Conservation (phyloP, 1,284 basidiomycete genomes). For the Golubevia pallescens region DNA sequence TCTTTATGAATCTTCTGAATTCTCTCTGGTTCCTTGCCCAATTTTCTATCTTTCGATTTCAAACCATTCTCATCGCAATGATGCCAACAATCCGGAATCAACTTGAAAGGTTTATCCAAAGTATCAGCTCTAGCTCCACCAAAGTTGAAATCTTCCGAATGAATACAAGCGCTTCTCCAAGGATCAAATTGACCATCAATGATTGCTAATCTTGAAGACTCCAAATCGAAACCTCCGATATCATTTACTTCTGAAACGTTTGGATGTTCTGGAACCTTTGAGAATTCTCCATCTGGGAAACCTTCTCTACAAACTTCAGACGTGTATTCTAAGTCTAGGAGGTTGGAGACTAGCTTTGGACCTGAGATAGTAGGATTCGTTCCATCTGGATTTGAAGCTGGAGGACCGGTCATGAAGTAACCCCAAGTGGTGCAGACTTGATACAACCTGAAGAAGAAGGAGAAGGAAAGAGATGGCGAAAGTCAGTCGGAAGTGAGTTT, state of each 20-base stretch:
- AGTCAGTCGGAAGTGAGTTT: too few species aligned
- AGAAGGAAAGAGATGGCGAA: conserved; percentile 1
- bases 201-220: conserved; percentile 38
- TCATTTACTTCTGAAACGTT: conserved; percentile 41
- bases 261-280: conserved; percentile 35
- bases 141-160: conserved; percentile 43
- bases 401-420: conserved; percentile 48
- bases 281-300: conserved; percentile 33
- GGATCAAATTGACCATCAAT: conserved; percentile 52
- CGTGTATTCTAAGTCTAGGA: conserved; percentile 40
- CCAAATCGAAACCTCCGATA: conserved; percentile 36
- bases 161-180: conserved; percentile 48
- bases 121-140: conserved; percentile 46
- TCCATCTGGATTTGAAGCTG: conserved; percentile 19
- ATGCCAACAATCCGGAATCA: conserved; percentile 58
- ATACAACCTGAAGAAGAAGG: conserved; percentile 1
- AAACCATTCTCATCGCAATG: conserved; percentile 52
- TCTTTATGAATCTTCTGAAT: conserved; percentile 40
- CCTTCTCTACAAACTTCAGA: conserved; percentile 39
- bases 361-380: conserved; percentile 22
- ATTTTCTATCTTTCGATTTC: conserved; percentile 17
- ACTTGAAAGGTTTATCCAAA: conserved; percentile 41
- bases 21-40: conserved; percentile 30
- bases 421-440: conserved; percentile 53
- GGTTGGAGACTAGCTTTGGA: conserved; percentile 45